phyloP scores from a whole-genome alignment of 768 basidiomycete genomes.

The Leccinum obscurum region DNA sequence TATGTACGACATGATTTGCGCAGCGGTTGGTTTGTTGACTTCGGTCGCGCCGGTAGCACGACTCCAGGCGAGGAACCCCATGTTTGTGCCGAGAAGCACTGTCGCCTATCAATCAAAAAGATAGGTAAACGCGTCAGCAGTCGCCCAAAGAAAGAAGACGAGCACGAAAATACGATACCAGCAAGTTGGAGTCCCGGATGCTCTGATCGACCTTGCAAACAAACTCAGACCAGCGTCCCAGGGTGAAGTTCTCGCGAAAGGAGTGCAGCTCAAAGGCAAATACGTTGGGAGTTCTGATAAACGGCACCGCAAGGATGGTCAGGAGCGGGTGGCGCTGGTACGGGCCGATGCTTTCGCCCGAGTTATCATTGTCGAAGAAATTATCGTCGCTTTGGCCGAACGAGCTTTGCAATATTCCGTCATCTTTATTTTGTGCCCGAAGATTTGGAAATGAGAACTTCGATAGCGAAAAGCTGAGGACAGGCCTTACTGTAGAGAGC shows the following conservation, averaged over 20 bases:
- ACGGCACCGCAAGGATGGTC: constrained; percentile 20
- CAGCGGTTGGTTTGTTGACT: constrained; percentile 12
- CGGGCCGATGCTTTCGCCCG: constrained; percentile 6
- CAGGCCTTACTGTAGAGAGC: constrained; percentile 27
- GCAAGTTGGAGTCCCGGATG: constrained; percentile 33
- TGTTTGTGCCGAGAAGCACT: constrained; percentile 27
- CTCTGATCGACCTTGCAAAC: constrained; percentile 32
- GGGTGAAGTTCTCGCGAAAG: constrained; percentile 28
- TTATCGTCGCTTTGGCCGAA: constrained; percentile 32
- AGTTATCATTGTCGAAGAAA: constrained; percentile 31
- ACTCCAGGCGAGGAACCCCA: constrained; percentile 27
- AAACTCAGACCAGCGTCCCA: constrained; percentile 29
- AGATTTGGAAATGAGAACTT: background rate
- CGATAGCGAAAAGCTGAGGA: background rate
- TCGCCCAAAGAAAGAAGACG: background rate
- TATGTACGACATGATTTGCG: constrained; percentile 29
- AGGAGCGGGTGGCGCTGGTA: constrained; percentile 24
- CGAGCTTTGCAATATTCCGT: constrained; percentile 28
- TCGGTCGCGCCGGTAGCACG: constrained; percentile 2
- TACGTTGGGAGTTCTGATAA: constrained; percentile 29
- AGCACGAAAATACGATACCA: constrained; percentile 17
- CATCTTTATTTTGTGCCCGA: constrained; percentile 14
- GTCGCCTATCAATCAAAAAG: constrained; percentile 22
- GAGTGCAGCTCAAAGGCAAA: constrained; percentile 31
- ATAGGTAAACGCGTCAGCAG: background rate